These are phyloP conservation scores for Cystobasidium pallidum DNA, from an alignment of 1,284 basidiomycete genomes.

Conservation along the genomic window DNA sequence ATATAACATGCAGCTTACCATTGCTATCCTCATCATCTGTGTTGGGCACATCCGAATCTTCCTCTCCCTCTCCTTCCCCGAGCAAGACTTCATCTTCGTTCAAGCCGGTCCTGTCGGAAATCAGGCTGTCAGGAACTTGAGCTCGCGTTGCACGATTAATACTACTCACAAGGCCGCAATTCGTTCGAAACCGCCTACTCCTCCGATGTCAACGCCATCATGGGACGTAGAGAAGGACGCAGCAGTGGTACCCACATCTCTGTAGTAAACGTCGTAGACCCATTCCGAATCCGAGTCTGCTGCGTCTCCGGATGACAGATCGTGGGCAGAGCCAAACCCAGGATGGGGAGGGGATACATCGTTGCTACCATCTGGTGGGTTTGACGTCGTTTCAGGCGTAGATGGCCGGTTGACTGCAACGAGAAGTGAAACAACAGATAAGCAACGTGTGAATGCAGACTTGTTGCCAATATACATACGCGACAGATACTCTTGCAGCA, in stretches of 20 bases:
- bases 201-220: slow-evolving; percentile 41
- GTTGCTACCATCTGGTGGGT: slow-evolving; percentile 12
- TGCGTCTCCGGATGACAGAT: slow-evolving; percentile 17
- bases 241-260: slow-evolving; percentile 37
- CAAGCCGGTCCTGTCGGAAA: not conserved
- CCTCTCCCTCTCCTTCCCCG: slow-evolving; percentile 45
- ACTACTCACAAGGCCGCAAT: slow-evolving; percentile 49
- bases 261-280: slow-evolving; percentile 53
- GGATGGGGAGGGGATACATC: slow-evolving; percentile 5
- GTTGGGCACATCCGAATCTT: slow-evolving; percentile 44
- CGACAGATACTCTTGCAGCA: slow-evolving; percentile 52
- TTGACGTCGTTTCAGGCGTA: slow-evolving; percentile 18
- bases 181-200: slow-evolving; percentile 46
- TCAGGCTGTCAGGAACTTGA: not conserved
- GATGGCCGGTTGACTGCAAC: slow-evolving; percentile 16
- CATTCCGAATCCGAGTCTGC: slow-evolving; percentile 44
- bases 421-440: too few species aligned
- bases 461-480: slow-evolving; percentile 47
- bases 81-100: slow-evolving; percentile 16
- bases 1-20: slow-evolving; percentile 45
- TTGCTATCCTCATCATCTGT: slow-evolving; percentile 51
- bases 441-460: too few species aligned
- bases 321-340: not conserved
- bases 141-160: not conserved
- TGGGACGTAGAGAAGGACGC: not conserved